A percentile compares a stretch with the other conserved stretches of the same genome.
Evolutionary conservation across 1,139 yeast species (phyloP).

Genomic region (Geotrichum fermentans): DNA sequence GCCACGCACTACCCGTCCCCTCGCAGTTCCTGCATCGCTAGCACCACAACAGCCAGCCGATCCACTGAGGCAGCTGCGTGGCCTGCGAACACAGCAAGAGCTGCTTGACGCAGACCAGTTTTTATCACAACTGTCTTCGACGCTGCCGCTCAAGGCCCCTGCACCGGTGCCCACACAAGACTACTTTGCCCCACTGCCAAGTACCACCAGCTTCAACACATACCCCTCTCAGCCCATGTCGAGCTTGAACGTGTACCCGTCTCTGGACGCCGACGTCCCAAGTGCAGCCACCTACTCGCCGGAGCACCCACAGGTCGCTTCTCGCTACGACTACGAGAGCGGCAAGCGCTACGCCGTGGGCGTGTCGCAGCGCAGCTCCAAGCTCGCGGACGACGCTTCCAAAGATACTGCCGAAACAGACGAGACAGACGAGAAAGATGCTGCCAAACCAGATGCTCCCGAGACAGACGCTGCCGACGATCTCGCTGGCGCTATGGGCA

Average conservation of each 20-base stretch:
- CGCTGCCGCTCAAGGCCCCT: not conserved
- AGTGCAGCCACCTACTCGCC: constrained; percentile 16
- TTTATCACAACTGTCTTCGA: constrained; percentile 41
- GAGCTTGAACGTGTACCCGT: constrained; percentile 7
- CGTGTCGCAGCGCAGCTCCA: constrained; percentile 28
- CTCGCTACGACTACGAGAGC: constrained; percentile 32
- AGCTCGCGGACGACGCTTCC: constrained; percentile 25
- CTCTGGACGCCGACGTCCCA: constrained; percentile 19
- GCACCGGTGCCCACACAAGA: constrained; percentile 1
- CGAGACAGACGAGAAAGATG: constrained; percentile 12
- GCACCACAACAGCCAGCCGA: constrained; percentile 15
- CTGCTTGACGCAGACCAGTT: constrained; percentile 41
- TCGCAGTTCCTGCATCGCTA: not conserved
- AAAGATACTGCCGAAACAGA: constrained; percentile 3
- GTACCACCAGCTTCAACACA: too few relatives aligned
- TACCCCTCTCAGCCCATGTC: not conserved
- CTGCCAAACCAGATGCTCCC: not conserved
- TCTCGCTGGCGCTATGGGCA: constrained; percentile 21
- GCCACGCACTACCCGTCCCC: not conserved
- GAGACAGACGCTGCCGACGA: constrained; percentile 23
- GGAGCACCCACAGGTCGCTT: constrained; percentile 31
- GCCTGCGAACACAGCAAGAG: constrained; percentile 39
- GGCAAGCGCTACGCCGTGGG: constrained; percentile 33
- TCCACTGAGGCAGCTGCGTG: constrained; percentile 25
- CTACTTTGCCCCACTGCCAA: not conserved